phyloP scores from a whole-genome alignment of 768 basidiomycete species.

The Tylopilus plumbeoviolaceoides region DNA sequence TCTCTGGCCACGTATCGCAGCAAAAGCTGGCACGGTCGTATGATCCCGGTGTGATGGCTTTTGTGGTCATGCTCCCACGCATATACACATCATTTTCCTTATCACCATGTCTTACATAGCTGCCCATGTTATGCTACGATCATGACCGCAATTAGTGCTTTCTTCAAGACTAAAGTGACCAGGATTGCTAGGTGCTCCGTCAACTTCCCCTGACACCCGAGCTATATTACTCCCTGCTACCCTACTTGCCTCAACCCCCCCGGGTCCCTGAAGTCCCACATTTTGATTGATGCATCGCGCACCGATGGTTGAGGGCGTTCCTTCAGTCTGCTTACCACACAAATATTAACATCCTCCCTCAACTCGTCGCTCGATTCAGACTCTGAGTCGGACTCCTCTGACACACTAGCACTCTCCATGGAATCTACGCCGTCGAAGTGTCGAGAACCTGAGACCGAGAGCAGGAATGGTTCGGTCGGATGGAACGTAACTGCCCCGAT shows the following conservation, averaged over 20 bases:
- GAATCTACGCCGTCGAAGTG: conserved; percentile 42
- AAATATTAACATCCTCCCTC: neutral
- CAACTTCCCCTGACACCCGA: neutral
- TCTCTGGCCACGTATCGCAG: conserved; percentile 98
- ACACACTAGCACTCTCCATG: neutral
- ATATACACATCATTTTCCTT: conserved; percentile 1
- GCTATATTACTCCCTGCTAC: no score
- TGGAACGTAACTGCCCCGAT: conserved; percentile 74
- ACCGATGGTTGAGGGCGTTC: conserved; percentile 16
- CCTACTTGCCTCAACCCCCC: neutral
- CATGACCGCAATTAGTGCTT: conserved; percentile 10
- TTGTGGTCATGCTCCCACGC: conserved; percentile 8
- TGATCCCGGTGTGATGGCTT: conserved; percentile 37
- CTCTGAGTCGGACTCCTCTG: conserved; percentile 13
- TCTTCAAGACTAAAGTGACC: no score
- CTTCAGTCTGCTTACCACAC: conserved; percentile 7
- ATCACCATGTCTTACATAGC: conserved; percentile 17
- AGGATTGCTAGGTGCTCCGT: no score
- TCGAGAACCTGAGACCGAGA: conserved; percentile 77
- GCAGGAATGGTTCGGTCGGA: conserved; percentile 51
- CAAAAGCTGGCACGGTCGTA: conserved; percentile 97
- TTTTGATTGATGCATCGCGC: conserved; percentile 26
- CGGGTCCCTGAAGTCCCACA: conserved; percentile 19
- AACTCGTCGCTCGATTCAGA: conserved; percentile 13
- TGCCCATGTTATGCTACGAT: conserved; percentile 17